Evolutionary conservation across 2,329 filamentous ascomycete genomes (phyloP), one percentile per base, ranked within the genome.

Genomic region (Scedosporium boydii): DNA sequence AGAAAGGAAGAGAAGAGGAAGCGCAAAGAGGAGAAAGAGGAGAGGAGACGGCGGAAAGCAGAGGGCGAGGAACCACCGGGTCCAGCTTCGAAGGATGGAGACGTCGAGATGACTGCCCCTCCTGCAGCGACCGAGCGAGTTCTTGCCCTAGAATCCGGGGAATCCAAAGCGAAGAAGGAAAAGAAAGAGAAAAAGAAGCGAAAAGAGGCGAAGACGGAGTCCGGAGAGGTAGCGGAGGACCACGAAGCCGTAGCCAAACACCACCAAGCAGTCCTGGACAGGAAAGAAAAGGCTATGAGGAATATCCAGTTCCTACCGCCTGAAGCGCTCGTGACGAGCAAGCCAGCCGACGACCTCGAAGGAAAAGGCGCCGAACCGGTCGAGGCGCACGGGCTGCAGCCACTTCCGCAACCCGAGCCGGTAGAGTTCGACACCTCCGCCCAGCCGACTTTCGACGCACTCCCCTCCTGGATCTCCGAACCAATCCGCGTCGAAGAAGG

Each of bases 391-490:
- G 91, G 90, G 23, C 79, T 98, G 0, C 86, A 89, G 62, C 92
- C 91, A 6, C 78, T 96, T 21, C 92, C 92, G 6, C 92, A 96
- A 67, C 92, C 90, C 12, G 82, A 83, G 38, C 84, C 83, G 0
- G 79, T 85, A 1, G 76, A 80, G 1, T 81, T 86, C 56, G 76
- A 82, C 34, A 77, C 29, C 29, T 34, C 78, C 1, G 80, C 83
- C 59, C 81, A 82, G 61, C 85, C 88, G 2, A 82, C 82, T n/a
- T 92, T 91, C 73, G 87, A 91, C 34, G 89, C 89, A 1, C 78
- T 96, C 2, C 93, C 93, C 0, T 68, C 80, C 2, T 98, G 93
- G 93, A 80, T 97, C 12, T 85, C 88, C 4, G 82, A 86, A 12
- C 92, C 93, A 0, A 82, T 88, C n/a, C 81, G 83, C 27, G 85